Conservation (phyloP, 495 filamentous ascomycete genomes). For the Podospora anserina region DNA sequence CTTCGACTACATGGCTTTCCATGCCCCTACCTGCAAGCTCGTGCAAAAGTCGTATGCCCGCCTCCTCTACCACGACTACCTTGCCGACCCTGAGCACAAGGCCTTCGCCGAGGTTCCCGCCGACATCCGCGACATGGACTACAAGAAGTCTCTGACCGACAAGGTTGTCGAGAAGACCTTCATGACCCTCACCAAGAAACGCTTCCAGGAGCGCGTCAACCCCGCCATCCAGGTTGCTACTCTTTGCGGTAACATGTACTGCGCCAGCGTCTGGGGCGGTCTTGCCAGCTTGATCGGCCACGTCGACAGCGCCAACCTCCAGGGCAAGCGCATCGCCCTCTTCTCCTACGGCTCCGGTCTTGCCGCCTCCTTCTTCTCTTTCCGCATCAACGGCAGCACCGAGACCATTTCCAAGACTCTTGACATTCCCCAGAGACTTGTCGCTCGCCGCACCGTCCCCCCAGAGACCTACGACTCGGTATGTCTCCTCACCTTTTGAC, state of each 20-base stretch:
- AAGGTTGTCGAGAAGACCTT: slow-evolving; percentile 95
- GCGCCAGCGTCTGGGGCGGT: slow-evolving; percentile 86
- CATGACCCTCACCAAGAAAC: slow-evolving; percentile 93
- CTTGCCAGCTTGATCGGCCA: slow-evolving; percentile 74
- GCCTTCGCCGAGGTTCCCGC: slow-evolving; percentile 83
- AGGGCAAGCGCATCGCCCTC: slow-evolving; percentile 83
- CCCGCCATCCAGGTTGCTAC: slow-evolving; percentile 84
- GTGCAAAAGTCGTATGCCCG: slow-evolving; percentile 94
- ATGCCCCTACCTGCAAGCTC: slow-evolving; percentile 96
- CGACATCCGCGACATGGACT: slow-evolving; percentile 81
- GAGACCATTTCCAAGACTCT: slow-evolving; percentile 72
- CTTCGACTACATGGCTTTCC: slow-evolving; percentile 95
- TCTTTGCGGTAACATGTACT: slow-evolving; percentile 99
- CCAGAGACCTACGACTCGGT: slow-evolving; percentile 87
- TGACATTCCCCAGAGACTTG: slow-evolving; percentile 73
- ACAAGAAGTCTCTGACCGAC: slow-evolving; percentile 81
- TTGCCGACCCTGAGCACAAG: slow-evolving; percentile 68
- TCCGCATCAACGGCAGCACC: slow-evolving; percentile 76
- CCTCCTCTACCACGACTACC: slow-evolving; percentile 95
- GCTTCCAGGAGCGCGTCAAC: slow-evolving; percentile 81
- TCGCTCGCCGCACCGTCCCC: slow-evolving; percentile 64
- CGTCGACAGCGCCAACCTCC: slow-evolving; percentile 60
- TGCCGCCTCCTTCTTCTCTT: slow-evolving; percentile 83
- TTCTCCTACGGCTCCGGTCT: slow-evolving; percentile 96
- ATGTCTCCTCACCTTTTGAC: slow-evolving; percentile 13